These are phyloP conservation scores for Calamus simplicifolius DNA, from an alignment of 176 grass and related monocot genomes.

Conservation along the genomic window DNA sequence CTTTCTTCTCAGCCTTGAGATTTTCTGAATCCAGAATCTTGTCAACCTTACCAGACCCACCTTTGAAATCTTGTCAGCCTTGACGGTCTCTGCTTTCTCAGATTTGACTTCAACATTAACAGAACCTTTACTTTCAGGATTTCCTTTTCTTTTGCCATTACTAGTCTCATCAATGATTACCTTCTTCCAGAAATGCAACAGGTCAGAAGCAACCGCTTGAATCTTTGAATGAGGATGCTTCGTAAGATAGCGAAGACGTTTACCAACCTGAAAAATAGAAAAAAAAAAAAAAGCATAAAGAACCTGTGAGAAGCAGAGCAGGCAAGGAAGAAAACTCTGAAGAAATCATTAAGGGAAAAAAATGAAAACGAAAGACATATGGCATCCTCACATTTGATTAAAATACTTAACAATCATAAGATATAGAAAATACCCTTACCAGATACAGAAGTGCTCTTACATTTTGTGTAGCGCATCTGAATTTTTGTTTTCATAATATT, in stretches of 20 bases:
- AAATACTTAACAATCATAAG: too few species aligned
- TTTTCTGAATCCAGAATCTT: neutral
- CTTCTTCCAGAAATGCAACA: conserved; percentile 74
- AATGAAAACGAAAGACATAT: too few species aligned
- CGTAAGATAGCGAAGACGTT: conserved; percentile 60
- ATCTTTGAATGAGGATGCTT: conserved; percentile 70
- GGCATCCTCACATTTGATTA: too few species aligned
- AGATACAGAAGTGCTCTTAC: too few species aligned
- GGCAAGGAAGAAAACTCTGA: too few species aligned
- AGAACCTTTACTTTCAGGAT: conserved; percentile 28
- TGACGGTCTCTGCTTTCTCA: conserved; percentile 12
- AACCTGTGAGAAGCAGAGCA: too few species aligned
- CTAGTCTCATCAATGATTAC: conserved; percentile 61
- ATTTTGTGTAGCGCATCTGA: too few species aligned
- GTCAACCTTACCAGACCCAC: neutral
- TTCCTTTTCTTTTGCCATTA: conserved; percentile 49
- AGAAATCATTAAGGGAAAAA: too few species aligned
- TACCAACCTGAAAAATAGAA: conserved; percentile 44
- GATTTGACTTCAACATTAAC: conserved; percentile 14
- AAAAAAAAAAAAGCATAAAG: too few species aligned
- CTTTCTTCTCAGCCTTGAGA: conserved; percentile 16
- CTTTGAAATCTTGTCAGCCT: conserved; percentile 13
- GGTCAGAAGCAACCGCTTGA: conserved; percentile 48
- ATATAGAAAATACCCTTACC: too few species aligned
- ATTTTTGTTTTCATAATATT: too few species aligned